Conservation (phyloP, 164 flowering plant species). For the Stephania cephalantha region DNA sequence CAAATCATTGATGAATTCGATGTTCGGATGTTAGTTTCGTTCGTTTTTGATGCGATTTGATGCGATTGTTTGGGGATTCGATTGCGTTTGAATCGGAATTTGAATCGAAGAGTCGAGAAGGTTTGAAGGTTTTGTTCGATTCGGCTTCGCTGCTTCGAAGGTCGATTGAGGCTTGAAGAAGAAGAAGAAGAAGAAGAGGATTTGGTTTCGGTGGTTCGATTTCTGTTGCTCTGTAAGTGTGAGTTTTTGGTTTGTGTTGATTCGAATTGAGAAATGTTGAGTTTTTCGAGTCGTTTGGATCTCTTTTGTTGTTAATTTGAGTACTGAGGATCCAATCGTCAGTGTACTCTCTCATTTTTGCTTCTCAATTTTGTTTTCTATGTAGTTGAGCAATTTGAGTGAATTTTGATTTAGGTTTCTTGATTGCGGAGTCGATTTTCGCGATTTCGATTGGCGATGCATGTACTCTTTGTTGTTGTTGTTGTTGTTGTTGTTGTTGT, state of each 20-base stretch:
- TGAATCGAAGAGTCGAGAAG: neutral
- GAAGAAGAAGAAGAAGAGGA: neutral
- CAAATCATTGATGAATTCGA: neutral
- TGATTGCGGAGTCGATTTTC: neutral
- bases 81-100: neutral
- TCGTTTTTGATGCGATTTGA: neutral
- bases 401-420: neutral
- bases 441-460: neutral
- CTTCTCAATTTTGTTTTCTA: neutral
- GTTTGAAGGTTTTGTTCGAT: neutral
- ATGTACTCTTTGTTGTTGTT: neutral
- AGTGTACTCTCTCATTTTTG: neutral
- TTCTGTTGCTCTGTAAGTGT: neutral
- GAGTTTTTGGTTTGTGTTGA: neutral
- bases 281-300: neutral
- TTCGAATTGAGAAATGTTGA: neutral
- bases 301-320: neutral
- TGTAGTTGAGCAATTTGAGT: no score
- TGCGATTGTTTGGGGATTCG: neutral
- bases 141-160: neutral
- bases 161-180: neutral
- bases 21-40: neutral
- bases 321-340: neutral
- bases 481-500: neutral
- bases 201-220: neutral